Conservation (phyloP, 495 filamentous ascomycete species). For the Penicillium chermesinum region DNA sequence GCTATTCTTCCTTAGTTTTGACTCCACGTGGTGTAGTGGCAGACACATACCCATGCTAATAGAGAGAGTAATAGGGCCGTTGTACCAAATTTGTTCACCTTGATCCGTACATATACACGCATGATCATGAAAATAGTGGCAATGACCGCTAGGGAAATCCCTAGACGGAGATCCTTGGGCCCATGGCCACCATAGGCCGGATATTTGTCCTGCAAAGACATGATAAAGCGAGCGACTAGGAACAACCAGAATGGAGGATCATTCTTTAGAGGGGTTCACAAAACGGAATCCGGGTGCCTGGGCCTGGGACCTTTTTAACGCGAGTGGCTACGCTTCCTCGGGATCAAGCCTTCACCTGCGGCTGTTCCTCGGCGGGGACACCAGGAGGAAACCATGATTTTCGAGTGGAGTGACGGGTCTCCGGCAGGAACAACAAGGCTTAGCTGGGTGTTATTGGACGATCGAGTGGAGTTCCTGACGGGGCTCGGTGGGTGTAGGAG, state of each 20-base stretch:
- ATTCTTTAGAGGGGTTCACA: conserved; percentile 1
- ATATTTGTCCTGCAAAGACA: conserved; percentile 11
- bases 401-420: not conserved
- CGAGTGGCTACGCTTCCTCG: not conserved
- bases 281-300: not conserved
- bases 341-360: not conserved
- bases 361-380: not conserved
- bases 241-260: not conserved
- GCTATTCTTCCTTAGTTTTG: not conserved
- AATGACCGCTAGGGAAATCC: conserved; percentile 15
- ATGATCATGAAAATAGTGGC: conserved; percentile 22
- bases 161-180: conserved; percentile 18
- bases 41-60: conserved; percentile 18
- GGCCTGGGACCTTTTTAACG: conserved; percentile 5
- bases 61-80: conserved; percentile 18
- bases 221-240: conserved; percentile 6
- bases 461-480: not conserved
- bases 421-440: not conserved
- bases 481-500: not conserved
- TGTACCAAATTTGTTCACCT: conserved; percentile 24
- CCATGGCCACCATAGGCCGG: conserved; percentile 23
- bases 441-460: not conserved
- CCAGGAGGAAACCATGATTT: not conserved
- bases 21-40: not conserved
- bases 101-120: conserved; percentile 21